Base-by-base conservation (phyloP, 768 basidiomycete species). In the Cyclocybe cylindracea region DNA sequence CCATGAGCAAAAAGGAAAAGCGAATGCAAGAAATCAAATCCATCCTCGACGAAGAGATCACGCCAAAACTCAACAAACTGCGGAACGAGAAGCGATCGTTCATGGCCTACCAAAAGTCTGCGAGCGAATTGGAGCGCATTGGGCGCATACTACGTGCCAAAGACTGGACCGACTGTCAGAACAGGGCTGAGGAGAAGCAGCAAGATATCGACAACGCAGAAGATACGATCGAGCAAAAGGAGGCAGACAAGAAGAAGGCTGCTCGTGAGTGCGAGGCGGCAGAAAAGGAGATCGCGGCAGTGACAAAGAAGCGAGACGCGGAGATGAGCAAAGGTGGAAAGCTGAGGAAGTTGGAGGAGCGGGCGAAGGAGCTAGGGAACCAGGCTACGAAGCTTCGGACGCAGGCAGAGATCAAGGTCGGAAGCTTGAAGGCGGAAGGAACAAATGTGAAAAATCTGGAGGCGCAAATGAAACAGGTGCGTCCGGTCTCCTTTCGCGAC, bases 1-100 rank as follows among this genome's bases (percentile, higher is more conserved):
- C 92, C 0, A 99, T 99, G 89, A 79, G 80, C 19, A 98, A 96
- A 79, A 98, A 98, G 73, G 93, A 98, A 58, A 98, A 96, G 71
- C 87, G 89, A 54, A 89, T 98, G 10, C 85, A 91, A 51, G 95
- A 98, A 70, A 86, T 97, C 63, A 87, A 81, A 11, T 76, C 83
- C 1, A 76, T 91, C 14, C 82, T 98, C 19, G 69, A 73, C 0
- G 94, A 98, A 67, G 97, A 98, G 70, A 97, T 98, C 63, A 87
- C 84, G 0, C 96, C 97, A 0, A 98, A 98, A 65, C 77, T 98
- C 39, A 88, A 98, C 63, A 93, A 87, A 57, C 84, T 98, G 2
- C 85, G 96, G 7, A 75, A 76, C 14, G 93, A 99, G 73, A 98
- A 97, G 66, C 83, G 91, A 32, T 82, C 87, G 5, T 98, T 84